Percentiles rank a stretch among this genome's conserved stretches.
Evolutionary conservation across 805 yeast genomes (phyloP).

Genomic region (Metschnikowia noctiluminum): DNA sequence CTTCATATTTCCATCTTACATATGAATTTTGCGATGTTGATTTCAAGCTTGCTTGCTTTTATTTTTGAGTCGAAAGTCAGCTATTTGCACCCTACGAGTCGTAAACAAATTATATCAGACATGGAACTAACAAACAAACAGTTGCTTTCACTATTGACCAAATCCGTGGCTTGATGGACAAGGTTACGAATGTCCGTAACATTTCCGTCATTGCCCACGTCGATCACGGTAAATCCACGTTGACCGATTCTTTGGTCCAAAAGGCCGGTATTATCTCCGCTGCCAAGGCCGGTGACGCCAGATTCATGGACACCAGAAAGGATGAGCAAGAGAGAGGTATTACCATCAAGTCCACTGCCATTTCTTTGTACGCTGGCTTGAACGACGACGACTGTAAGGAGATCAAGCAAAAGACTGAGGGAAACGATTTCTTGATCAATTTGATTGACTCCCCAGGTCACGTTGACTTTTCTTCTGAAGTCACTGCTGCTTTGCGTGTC

Average conservation of each 20-base stretch:
- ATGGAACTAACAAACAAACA: constrained; percentile 27
- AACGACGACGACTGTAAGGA: constrained; percentile 79
- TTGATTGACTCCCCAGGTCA: constrained; percentile 99
- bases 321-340: constrained; percentile 99
- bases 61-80: too few species aligned
- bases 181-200: constrained; percentile 99
- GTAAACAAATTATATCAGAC: not conserved
- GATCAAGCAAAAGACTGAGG: constrained; percentile 88
- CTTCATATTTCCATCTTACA: too few species aligned
- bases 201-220: constrained; percentile 99
- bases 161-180: constrained; percentile 99
- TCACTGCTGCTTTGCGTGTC: constrained; percentile 99
- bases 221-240: constrained; percentile 99
- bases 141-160: constrained; percentile 62
- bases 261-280: constrained; percentile 99
- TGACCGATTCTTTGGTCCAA: constrained; percentile 98
- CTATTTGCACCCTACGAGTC: too few species aligned
- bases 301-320: constrained; percentile 99
- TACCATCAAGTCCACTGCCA: constrained; percentile 98
- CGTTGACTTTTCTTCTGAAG: constrained; percentile 99
- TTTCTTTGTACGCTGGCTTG: constrained; percentile 90
- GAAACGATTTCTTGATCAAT: constrained; percentile 94
- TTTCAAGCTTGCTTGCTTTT: too few species aligned
- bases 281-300: constrained; percentile 99
- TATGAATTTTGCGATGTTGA: too few species aligned